Evolutionary conservation across 2,329 filamentous ascomycete species (phyloP), one percentile per base, ranked within the genome.

Genomic region (Davidsoniella australis): DNA sequence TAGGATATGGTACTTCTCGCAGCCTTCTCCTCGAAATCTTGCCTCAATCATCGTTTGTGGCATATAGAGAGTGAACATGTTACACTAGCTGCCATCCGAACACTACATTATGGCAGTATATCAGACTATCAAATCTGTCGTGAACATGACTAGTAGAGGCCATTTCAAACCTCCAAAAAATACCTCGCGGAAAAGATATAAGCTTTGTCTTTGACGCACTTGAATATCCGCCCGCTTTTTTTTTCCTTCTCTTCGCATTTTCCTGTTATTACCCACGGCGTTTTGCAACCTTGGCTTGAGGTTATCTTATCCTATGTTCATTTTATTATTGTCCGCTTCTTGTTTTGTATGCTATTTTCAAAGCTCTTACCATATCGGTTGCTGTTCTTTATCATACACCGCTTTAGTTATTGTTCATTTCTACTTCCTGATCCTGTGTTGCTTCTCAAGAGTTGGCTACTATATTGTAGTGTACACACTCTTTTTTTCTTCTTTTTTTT

Each of bases 271-370:
- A 46, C 38, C 18, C 10, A 39, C 29, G 39, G 16, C 42, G 23
- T 51, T 48, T 26, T 12, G 7, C 29, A 33, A 33, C 29, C 12
- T 33, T 33, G 29, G 8, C 29, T 12, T 9, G 7, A 33, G 29
- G 29, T 33, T 33, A 20, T 36, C 51, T 49, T 46, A 23, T 8
- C 38, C 45, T 38, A 37, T 51, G 10, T 20, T 17, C 48, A 37
- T 51, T 29, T 29, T 43, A n/a, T 47, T 26, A n/a, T 39, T 50
- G 40, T 44, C 49, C 37, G 17, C 33, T 50, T 36, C 29, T 41
- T n/a, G 36, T 37, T 51, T 41, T 20, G 45, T 6, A 45, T 38
- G 51, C 48, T 47, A 33, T 37, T 40, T 29, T 17, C 14, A 23
- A 43, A 40, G 41, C 42, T 45, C 23, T n/a, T 43, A 12, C 5